Base-by-base conservation (phyloP, 192 early-diverging fungal species). In the Coemansia umbellata region DNA sequence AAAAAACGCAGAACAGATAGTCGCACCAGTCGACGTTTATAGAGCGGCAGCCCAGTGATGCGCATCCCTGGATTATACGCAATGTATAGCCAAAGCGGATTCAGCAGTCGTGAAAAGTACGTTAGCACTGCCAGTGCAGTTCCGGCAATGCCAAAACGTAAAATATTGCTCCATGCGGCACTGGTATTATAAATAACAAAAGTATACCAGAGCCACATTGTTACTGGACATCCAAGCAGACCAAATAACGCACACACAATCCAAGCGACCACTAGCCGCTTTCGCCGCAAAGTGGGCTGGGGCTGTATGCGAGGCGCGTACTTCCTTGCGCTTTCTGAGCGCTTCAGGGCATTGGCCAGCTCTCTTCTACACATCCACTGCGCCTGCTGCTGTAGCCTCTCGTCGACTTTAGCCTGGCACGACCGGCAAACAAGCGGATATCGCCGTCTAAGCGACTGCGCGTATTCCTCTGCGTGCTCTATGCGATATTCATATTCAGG, bases 51-150 rank as follows among this genome's bases (percentile, higher is more conserved):
- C 0, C 71, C 71, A 15, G 55, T 31, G 0, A 53, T 55, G 5
- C 71, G 71, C 42, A 60, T 44, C 2, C 64, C 64, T 17, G 64
- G 63, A 22, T 52, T 43, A 22, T 27, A 52, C 8, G 71, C 71
- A 24, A 63, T 40, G 24, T 60, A 52, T 3, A 74, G 56, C 63
- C 64, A 74, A 47, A 74, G 36, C 3, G 71, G 71, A 42, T 74
- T 74, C 32, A 74, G 32, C 47, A 63, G 18, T 11, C 71, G 58
- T 10, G 47, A 44, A 1, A 41, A 9, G 33, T 55, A 59, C 30
- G 64, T 63, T 7, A 53, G 28, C 26, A 47, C 6, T 4, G 64
- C 49, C 23, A 67, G 36, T 11, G 22, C 35, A 31, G 60, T 28
- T 8, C 39, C 58, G 17, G 15, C 31, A 0, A 15, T 14, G 13